phyloP scores from a whole-genome alignment of 164 flowering plant species.

The Protea cynaroides region DNA sequence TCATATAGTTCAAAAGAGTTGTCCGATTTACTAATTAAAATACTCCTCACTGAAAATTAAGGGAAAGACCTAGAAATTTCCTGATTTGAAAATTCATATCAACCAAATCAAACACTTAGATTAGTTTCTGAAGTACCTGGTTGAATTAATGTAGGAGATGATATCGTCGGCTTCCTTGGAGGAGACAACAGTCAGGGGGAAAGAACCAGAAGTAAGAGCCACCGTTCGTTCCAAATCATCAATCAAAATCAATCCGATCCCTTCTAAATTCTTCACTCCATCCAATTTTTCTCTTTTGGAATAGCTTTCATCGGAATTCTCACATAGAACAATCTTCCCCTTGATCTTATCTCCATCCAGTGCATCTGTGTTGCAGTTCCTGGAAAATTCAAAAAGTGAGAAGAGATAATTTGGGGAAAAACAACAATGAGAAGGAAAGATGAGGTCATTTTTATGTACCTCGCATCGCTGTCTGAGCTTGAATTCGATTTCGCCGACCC shows the following conservation, averaged over 20 bases:
- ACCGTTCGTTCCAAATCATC: slow-evolving; percentile 30
- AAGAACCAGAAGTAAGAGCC: slow-evolving; percentile 29
- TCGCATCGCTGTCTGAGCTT: slow-evolving; percentile 14
- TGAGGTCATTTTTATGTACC: slow-evolving; percentile 8
- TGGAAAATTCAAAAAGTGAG: slow-evolving; percentile 13
- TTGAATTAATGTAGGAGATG: slow-evolving; percentile 58
- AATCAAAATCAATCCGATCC: slow-evolving; percentile 41
- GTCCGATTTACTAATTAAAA: no score
- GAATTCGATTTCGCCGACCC: slow-evolving; percentile 19
- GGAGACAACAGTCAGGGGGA: slow-evolving; percentile 49
- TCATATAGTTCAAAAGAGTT: neutral
- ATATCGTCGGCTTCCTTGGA: slow-evolving; percentile 34
- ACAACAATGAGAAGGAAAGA: neutral
- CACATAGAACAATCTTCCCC: slow-evolving; percentile 67
- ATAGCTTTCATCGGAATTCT: slow-evolving; percentile 22
- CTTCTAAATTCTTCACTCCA: slow-evolving; percentile 37
- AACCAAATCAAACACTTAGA: no score
- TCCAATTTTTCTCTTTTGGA: slow-evolving; percentile 21
- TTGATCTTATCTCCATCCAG: slow-evolving; percentile 36
- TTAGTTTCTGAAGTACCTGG: slow-evolving; percentile 29
- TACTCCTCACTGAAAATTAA: no score
- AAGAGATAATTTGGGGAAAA: slow-evolving; percentile 13
- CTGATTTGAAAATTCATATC: no score
- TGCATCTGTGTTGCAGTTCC: slow-evolving; percentile 43
- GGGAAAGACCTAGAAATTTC: no score